Percentiles rank a stretch among this genome's conserved stretches.
phyloP scores from a whole-genome alignment of 2,329 filamentous ascomycete species.

The Pestalotiopsis fici region DNA sequence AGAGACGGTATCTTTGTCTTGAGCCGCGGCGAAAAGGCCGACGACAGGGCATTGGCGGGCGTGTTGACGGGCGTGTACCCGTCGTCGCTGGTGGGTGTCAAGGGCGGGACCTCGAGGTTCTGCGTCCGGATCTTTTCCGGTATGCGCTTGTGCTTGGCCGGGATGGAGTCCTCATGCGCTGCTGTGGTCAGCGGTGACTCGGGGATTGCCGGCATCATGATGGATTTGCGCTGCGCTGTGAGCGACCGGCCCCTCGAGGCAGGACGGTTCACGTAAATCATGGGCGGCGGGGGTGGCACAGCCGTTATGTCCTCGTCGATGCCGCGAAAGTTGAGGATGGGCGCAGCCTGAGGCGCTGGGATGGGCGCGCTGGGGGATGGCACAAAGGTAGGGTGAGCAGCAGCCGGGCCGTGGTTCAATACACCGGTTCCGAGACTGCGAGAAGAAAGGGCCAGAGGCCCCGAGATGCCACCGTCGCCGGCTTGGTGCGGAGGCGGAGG shows the following conservation, averaged over 20 bases:
- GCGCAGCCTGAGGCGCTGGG: conserved; percentile 15
- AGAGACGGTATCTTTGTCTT: conserved; percentile 17
- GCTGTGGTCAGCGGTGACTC: conserved; percentile 7
- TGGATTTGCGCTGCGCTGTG: conserved; percentile 10
- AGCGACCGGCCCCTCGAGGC: conserved; percentile 3
- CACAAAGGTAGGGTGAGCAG: conserved; percentile 17
- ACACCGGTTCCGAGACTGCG: conserved; percentile 10
- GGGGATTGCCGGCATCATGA: conserved; percentile 14
- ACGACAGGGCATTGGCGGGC: conserved; percentile 25
- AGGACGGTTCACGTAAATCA: conserved; percentile 12
- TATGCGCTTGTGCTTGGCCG: conserved; percentile 23
- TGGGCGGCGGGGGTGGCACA: conserved; percentile 19
- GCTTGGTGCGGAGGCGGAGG: conserved; percentile 6
- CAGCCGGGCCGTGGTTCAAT: conserved; percentile 13
- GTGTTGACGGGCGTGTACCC: conserved; percentile 20
- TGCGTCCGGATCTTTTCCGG: conserved; percentile 16
- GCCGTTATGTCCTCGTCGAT: conserved; percentile 20
- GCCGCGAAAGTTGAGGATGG: conserved; percentile 16
- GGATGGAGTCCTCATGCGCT: conserved; percentile 24
- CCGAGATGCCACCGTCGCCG: conserved; percentile 2
- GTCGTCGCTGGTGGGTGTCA: conserved; percentile 16
- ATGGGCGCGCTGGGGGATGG: conserved; percentile 19
- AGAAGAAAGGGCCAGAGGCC: conserved; percentile 2
- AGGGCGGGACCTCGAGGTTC: conserved; percentile 18
- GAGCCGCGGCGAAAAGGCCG: conserved; percentile 12